Base-by-base conservation (phyloP, 371 early-diverging fungal species). In the Mortierella polycephala region DNA sequence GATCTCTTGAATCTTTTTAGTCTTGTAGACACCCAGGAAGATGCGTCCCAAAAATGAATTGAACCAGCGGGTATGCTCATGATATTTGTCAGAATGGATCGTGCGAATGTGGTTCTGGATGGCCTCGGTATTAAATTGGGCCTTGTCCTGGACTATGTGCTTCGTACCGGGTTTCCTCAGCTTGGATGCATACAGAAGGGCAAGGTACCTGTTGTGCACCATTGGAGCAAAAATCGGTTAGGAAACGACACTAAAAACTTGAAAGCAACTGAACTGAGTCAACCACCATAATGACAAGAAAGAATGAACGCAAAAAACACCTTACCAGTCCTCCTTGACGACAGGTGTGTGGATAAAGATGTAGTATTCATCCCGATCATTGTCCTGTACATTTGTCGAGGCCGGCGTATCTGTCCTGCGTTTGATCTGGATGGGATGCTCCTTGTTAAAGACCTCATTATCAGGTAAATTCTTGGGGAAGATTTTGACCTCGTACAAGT, bases 311-410 rank as follows among this genome's bases (percentile, higher is more conserved):
- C 13, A 61, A 52, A 60, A 2, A 23, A 45, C 55, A 14, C 18
- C 57, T 57, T 90, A 95, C 97, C 97, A 97, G 74, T 94, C 95
- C 73, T 97, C 97, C 82, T 97, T 97, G 53, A 95, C 94, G 9
- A 86, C 87, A 16, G 90, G 87, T 7, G 81, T 72, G 54, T 83
- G 82, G 55, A 87, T 86, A 68, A 86, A 89, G 55, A 91, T 80
- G 72, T 84, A 91, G 61, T 86, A 88, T 23, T 72, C 79, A 23
- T 70, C 70, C 50, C 73, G 76, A 8, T 69, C 74, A 69, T 64
- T 81, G 61, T 69, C 67, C 18, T 59, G 39, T 11, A 53, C 56
- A 20, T 39, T 67, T 18, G 64, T 44, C 8, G 71, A 58, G 39
- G 51, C 47, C 1, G 59, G 55, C 12, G 63, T 66, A n/a, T 62